Conservation (phyloP, 106 monocot species). For the Dendrobium officinale region DNA sequence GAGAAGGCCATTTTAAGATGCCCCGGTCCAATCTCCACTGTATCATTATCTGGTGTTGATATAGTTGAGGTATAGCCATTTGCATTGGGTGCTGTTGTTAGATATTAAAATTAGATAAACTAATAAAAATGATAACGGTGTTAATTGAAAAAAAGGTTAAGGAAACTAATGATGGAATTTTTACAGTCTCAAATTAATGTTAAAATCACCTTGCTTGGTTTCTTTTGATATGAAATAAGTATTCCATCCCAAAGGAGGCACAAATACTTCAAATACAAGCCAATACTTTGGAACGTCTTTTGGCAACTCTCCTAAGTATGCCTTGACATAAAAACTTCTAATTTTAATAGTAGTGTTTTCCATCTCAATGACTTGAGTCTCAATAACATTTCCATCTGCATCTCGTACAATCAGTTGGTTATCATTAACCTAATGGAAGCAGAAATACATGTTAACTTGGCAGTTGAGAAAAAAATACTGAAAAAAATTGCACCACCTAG, state of each 20-base stretch:
- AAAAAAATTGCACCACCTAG: not conserved
- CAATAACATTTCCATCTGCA: constrained; percentile 46
- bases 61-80: constrained; percentile 19
- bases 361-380: constrained; percentile 48
- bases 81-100: constrained; percentile 10
- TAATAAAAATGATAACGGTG: not conserved
- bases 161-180: not conserved
- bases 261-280: constrained; percentile 64
- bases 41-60: constrained; percentile 29
- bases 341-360: constrained; percentile 45
- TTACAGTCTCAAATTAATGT: not conserved
- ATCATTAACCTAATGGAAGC: constrained; percentile 51
- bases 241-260: constrained; percentile 73
- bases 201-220: constrained; percentile 29
- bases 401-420: constrained; percentile 42
- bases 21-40: constrained; percentile 58
- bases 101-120: not conserved
- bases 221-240: constrained; percentile 62
- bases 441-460: not conserved
- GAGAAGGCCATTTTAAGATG: constrained; percentile 65
- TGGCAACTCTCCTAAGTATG: constrained; percentile 57
- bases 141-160: not conserved
- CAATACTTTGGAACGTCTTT: constrained; percentile 54
- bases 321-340: constrained; percentile 60
- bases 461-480: not conserved